Percentiles rank a stretch among this genome's conserved stretches.
These are phyloP conservation scores for Magnaporthiopsis incrustans DNA, from an alignment of 2,329 filamentous ascomycete species.

Conservation along the genomic window DNA sequence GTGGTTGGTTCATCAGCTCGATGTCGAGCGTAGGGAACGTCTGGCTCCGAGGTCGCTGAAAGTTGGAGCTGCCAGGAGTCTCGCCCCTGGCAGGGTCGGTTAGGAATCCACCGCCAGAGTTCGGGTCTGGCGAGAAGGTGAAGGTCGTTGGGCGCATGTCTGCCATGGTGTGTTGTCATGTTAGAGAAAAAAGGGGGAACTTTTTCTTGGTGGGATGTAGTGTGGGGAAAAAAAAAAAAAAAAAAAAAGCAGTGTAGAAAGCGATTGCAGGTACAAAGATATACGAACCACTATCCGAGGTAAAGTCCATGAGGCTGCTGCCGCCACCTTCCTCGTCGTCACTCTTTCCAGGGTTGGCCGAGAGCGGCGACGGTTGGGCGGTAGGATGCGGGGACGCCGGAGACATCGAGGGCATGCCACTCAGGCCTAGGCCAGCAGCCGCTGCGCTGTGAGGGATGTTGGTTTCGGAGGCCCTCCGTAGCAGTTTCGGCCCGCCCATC, in stretches of 20 bases:
- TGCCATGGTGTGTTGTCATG: conserved; percentile 47
- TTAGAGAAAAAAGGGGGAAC: conserved; percentile 54
- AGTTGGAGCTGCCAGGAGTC: conserved; percentile 37
- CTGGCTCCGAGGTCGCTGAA: conserved; percentile 75
- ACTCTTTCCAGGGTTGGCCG: conserved; percentile 50
- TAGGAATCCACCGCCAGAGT: conserved; percentile 53
- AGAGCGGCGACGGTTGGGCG: conserved; percentile 61
- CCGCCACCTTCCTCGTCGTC: conserved; percentile 56
- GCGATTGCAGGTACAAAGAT: conserved; percentile 45
- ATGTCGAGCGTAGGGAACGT: conserved; percentile 71
- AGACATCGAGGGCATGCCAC: conserved; percentile 54
- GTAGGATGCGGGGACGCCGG: conserved; percentile 56
- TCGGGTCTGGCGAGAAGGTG: conserved; percentile 66
- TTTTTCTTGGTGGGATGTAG: conserved; percentile 30
- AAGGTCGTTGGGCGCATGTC: conserved; percentile 70
- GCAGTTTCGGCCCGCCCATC: conserved; percentile 32
- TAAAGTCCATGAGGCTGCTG: conserved; percentile 51
- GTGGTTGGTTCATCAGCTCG: conserved; percentile 42
- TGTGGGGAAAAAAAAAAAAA: no score
- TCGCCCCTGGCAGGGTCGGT: conserved; percentile 29
- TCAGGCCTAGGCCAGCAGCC: conserved; percentile 36
- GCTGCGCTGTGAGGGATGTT: conserved; percentile 64
- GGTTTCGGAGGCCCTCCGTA: conserved; percentile 53
- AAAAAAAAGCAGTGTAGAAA: no score
- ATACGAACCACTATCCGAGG: conserved; percentile 39